Evolutionary conservation across 2,329 filamentous ascomycete species (phyloP), one percentile per base, ranked within the genome.

Genomic region (Colletotrichum sp.): DNA sequence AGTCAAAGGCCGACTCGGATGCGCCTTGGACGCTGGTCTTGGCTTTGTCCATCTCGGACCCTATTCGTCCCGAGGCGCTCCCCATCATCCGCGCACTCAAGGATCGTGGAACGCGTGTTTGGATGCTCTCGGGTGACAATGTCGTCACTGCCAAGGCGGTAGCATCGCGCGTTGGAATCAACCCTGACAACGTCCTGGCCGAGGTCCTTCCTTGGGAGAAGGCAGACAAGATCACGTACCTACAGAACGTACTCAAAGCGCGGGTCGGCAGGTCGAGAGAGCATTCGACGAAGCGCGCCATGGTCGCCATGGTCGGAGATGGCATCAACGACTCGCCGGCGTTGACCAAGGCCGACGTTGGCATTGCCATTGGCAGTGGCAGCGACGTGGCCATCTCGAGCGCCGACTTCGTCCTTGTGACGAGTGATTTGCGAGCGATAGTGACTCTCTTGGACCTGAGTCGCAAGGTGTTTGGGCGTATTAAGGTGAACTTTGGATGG

Each of bases 71-170:
- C 0, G 95, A 98, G 84, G 93, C 95, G 0, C 84, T 86, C 2
- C 81, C 86, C 9, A 92, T 96, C 21, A 90, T 98, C 74, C 84
- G 86, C 8, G 88, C 92, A 2, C 90, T 98, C 1, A 90, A 91
- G 59, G 84, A 89, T 6, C 90, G 90, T 18, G 92, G 93, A 24
- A 93, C 94, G 63, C 91, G 93, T 36, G 94, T 98, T 6, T 98
- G 94, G 92, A 98, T 98, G 95, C 92, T 98, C 49, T 98, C 95
- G 0, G 96, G 96, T 34, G 96, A 98, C 86, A 98, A 98, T 81
- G 87, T 88, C n/a, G 92, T 88, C n/a, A 98, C 96, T 1, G 96
- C 96, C 3, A 88, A 90, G 24, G 95, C 95, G 0, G 95, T 98
- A 4, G 96, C 94, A 1, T 86, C 89, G 3, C 91, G 92, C 80